Base-by-base conservation (phyloP, 208 protist species). In the Trypanosoma lewisi region DNA sequence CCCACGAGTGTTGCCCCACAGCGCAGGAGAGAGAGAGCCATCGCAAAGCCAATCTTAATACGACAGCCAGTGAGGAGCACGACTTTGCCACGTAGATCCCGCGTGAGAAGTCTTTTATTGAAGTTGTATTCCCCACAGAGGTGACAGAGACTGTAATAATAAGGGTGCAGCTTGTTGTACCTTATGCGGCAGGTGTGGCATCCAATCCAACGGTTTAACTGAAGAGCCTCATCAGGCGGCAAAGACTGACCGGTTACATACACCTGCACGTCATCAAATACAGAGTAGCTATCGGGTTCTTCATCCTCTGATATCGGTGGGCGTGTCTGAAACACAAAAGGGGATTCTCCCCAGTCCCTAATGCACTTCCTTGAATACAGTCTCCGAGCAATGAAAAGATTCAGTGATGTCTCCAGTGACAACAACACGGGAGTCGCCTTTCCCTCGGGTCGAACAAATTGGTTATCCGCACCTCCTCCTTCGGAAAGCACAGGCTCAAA, bases 121-220 rank as follows among this genome's bases (percentile, higher is more conserved):
- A 93, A 99, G 80, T 98, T 98, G 66, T 97, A 95, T 63, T 88
- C 85, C 12, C 92, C 96, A 69, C 97, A 99, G 19, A 89, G 68
- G 48, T 95, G 91, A 75, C 97, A 98, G 71, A 99, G 80, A 70
- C 83, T 87, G 77, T 98, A 94, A 85, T 99, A 99, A 73, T 98
- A 99, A 28, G 87, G 89, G 72, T 99, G 97, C 12, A 99, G 82
- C 21, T 82, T 66, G 30, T 77, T 78, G 75, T 93, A 98, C 17
- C 76, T 73, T 23, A 86, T 77, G 56, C 93, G 87, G 79, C 93
- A 97, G 11, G 73, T 91, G 74, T 97, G 78, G 80, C 96, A 97
- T n/a, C 50, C 77, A 41, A 76, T 60, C 52, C 65, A 83, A 34
- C 73, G 73, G 62, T 70, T 84, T 45, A 89, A 37, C 36, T 66